Conservation (phyloP, 352 stramenopile genomes). For the Pythium sukuiense region DNA sequence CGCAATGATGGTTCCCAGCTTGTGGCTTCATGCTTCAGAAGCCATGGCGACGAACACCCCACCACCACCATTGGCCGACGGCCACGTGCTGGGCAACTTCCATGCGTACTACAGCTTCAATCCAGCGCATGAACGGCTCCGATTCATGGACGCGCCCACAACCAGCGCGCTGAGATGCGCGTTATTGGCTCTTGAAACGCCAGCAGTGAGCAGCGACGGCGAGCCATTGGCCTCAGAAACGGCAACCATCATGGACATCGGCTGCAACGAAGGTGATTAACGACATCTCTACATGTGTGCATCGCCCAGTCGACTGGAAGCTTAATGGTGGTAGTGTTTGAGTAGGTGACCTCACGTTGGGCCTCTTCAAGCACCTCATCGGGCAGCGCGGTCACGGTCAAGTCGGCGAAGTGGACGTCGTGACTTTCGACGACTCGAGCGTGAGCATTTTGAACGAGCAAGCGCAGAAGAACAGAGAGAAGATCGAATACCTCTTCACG, state of each 20-base stretch:
- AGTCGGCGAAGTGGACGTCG: slow-evolving; percentile 32
- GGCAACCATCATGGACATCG: slow-evolving; percentile 67
- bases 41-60: slow-evolving; percentile 3
- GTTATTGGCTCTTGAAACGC: slow-evolving; percentile 30
- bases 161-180: slow-evolving; percentile 40
- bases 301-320: background rate
- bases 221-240: slow-evolving; percentile 21
- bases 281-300: background rate
- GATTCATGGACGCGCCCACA: slow-evolving; percentile 63
- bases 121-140: slow-evolving; percentile 63
- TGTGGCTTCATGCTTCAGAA: background rate
- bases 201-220: background rate
- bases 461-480: slow-evolving; percentile 63
- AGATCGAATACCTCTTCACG: slow-evolving; percentile 55
- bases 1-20: background rate
- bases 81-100: slow-evolving; percentile 83
- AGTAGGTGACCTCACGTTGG: slow-evolving; percentile 64
- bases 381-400: slow-evolving; percentile 13
- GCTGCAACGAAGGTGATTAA: slow-evolving; percentile 72
- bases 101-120: slow-evolving; percentile 88
- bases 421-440: slow-evolving; percentile 52
- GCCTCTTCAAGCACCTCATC: slow-evolving; percentile 62
- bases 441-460: slow-evolving; percentile 69
- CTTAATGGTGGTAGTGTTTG: background rate
- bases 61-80: slow-evolving; percentile 39